These are phyloP conservation scores for Exutisphaerella laricina DNA, from an alignment of 2,329 filamentous ascomycete species.

Conservation along the genomic window DNA sequence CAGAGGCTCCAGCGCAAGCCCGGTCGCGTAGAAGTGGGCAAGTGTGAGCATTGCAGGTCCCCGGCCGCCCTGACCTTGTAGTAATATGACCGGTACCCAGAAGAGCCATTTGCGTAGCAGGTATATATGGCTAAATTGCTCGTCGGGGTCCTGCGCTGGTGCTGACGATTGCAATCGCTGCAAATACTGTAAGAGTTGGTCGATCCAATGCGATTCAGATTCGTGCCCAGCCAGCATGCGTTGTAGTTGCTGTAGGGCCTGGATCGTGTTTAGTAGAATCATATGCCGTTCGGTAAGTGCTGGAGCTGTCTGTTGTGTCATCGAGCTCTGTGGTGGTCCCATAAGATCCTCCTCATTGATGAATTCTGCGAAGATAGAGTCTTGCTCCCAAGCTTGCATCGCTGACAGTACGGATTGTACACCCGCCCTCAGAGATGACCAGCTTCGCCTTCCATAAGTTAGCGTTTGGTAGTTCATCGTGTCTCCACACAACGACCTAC, in stretches of 20 bases:
- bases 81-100: slow-evolving; percentile 82
- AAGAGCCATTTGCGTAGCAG: slow-evolving; percentile 89
- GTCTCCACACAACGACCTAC: too few species aligned
- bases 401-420: slow-evolving; percentile 84
- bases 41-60: slow-evolving; percentile 75
- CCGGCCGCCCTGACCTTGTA: slow-evolving; percentile 71
- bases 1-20: slow-evolving; percentile 79
- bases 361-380: slow-evolving; percentile 79
- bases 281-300: slow-evolving; percentile 22
- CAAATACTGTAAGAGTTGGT: slow-evolving; percentile 44
- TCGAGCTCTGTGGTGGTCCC: slow-evolving; percentile 18
- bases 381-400: slow-evolving; percentile 83
- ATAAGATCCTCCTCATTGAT: slow-evolving; percentile 62
- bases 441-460: slow-evolving; percentile 62
- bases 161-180: slow-evolving; percentile 40
- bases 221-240: slow-evolving; percentile 41
- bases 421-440: slow-evolving; percentile 88
- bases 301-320: slow-evolving; percentile 10
- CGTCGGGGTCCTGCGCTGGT: slow-evolving; percentile 54
- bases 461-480: background rate
- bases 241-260: slow-evolving; percentile 40
- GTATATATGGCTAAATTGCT: slow-evolving; percentile 86
- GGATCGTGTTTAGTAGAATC: slow-evolving; percentile 38
- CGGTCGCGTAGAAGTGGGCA: slow-evolving; percentile 85
- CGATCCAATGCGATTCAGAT: slow-evolving; percentile 45